Evolutionary conservation across 768 basidiomycete genomes (phyloP).

Genomic region (Pisolithus sp.): DNA sequence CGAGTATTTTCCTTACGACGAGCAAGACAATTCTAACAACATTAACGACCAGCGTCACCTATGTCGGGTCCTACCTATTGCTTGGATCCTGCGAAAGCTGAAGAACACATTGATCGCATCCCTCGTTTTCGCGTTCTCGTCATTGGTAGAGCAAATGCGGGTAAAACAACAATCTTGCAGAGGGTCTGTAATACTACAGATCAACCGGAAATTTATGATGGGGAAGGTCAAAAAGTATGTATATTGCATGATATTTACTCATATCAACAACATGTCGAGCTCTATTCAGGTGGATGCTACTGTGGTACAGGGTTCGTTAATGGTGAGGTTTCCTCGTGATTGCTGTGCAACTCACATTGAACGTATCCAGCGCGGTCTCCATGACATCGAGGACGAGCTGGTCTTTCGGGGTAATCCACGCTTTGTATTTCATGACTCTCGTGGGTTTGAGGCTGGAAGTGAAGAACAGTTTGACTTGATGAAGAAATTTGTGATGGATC

Average conservation of each 20-base stretch:
- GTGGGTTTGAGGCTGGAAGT: constrained; percentile 34
- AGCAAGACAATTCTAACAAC: too few relatives aligned
- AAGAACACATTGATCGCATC: too few relatives aligned
- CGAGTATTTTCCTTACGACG: too few relatives aligned
- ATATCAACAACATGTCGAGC: not conserved
- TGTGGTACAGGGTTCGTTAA: not conserved
- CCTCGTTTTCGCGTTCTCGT: constrained; percentile 34
- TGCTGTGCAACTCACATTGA: not conserved
- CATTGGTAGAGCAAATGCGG: constrained; percentile 35
- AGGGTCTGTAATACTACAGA: too few relatives aligned
- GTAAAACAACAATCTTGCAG: constrained; percentile 2
- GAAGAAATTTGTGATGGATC: constrained; percentile 24
- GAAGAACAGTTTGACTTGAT: constrained; percentile 24
- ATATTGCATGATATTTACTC: not conserved
- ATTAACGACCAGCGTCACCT: too few relatives aligned
- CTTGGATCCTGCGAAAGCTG: too few relatives aligned
- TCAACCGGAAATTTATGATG: constrained; percentile 13
- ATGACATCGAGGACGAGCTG: constrained; percentile 27
- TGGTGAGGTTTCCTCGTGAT: not conserved
- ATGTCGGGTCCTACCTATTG: too few relatives aligned
- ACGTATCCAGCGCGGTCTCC: constrained; percentile 18
- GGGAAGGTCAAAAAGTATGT: constrained; percentile 13
- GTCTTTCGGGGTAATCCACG: constrained; percentile 24
- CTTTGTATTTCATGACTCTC: constrained; percentile 39
- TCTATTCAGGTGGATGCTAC: not conserved